A percentile compares a stretch with the other conserved stretches of the same genome.
These are phyloP conservation scores for Scleroderma bovista DNA, from an alignment of 768 basidiomycete species.

Conservation along the genomic window DNA sequence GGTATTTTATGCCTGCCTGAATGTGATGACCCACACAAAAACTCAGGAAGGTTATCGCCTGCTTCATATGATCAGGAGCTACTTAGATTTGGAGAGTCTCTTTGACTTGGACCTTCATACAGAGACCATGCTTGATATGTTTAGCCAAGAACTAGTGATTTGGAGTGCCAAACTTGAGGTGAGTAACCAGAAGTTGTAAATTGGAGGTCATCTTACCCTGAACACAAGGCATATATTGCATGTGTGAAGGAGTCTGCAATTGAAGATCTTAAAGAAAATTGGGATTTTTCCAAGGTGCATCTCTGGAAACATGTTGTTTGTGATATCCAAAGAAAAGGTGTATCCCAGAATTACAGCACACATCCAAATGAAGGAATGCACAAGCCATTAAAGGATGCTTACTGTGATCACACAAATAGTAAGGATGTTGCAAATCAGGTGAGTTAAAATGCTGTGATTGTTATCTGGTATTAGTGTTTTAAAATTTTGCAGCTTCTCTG, in stretches of 20 bases:
- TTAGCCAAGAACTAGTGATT: conserved; percentile 10
- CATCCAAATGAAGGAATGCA: conserved; percentile 12
- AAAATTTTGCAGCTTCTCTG: too few relatives aligned
- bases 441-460: too few relatives aligned
- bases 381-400: conserved; percentile 3
- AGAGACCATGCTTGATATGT: conserved; percentile 16
- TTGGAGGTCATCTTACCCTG: too few relatives aligned
- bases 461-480: too few relatives aligned
- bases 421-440: conserved; percentile 31
- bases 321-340: conserved; percentile 29
- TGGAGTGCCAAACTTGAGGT: conserved; percentile 22
- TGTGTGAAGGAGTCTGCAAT: not conserved
- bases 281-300: conserved; percentile 34
- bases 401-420: conserved; percentile 27
- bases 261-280: conserved; percentile 19
- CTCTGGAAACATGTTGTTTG: conserved; percentile 25
- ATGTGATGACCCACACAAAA: too few relatives aligned
- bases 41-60: too few relatives aligned
- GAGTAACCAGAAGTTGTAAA: not conserved
- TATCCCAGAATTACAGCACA: conserved; percentile 25
- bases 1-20: too few relatives aligned
- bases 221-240: too few relatives aligned
- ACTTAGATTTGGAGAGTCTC: conserved; percentile 27
- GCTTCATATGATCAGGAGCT: conserved; percentile 25
- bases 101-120: conserved; percentile 28